These are phyloP conservation scores for Graphilbum sp. DNA, from an alignment of 2,329 filamentous ascomycete genomes.

Conservation along the genomic window DNA sequence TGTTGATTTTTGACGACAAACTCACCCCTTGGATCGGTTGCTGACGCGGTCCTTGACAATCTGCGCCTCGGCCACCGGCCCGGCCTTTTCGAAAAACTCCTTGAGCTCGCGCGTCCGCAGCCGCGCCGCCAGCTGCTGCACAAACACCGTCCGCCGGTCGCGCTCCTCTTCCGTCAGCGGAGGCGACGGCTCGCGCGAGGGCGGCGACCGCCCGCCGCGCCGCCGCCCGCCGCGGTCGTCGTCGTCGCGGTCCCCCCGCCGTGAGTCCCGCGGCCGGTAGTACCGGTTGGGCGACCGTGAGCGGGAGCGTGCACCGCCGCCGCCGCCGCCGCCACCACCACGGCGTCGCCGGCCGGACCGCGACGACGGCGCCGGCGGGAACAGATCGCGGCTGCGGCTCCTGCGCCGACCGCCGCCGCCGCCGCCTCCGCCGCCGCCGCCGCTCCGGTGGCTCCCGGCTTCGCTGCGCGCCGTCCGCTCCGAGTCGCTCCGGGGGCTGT, in stretches of 20 bases:
- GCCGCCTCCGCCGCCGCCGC: conserved; percentile 65
- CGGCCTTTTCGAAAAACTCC: conserved; percentile 88
- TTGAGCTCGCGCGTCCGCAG: conserved; percentile 85
- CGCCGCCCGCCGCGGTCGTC: conserved; percentile 8
- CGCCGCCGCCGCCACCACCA: conserved; percentile 29
- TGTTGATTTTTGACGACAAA: conserved; percentile 4
- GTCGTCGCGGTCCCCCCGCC: conserved; percentile 25
- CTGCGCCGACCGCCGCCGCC: conserved; percentile 68
- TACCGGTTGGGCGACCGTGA: conserved; percentile 55
- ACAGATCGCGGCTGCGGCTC: conserved; percentile 54
- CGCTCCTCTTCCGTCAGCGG: conserved; percentile 79
- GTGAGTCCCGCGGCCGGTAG: conserved; percentile 39
- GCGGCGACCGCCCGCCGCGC: conserved; percentile 1
- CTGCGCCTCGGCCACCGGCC: conserved; percentile 89
- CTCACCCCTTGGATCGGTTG: conserved; percentile 91
- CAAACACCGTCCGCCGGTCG: conserved; percentile 92
- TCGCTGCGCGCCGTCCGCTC: conserved; percentile 50
- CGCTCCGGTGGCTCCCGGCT: conserved; percentile 65
- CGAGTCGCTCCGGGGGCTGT: conserved; percentile 23
- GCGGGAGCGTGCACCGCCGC: conserved; percentile 53
- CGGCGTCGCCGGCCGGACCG: conserved; percentile 1
- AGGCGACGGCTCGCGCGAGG: conserved; percentile 38
- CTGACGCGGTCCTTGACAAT: conserved; percentile 97
- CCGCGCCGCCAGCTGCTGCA: conserved; percentile 91
- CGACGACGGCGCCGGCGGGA: conserved; percentile 34